Evolutionary conservation across 164 flowering plant genomes (phyloP).

Genomic region (Piper betle): DNA sequence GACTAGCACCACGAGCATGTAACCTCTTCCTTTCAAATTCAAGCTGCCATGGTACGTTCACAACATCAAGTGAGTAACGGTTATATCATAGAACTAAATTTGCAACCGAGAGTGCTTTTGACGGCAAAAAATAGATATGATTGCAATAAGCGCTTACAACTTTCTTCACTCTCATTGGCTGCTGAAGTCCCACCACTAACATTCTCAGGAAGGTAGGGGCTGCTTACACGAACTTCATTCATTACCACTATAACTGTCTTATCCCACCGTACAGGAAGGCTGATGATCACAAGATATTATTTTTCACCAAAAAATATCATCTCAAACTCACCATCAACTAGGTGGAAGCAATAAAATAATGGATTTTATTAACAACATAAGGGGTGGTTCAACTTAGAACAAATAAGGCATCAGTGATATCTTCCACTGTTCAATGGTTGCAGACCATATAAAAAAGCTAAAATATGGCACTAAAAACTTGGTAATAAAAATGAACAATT

Average conservation of each 20-base stretch:
- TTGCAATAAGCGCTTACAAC: constrained; percentile 40
- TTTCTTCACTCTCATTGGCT: constrained; percentile 88
- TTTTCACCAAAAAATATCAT: neutral
- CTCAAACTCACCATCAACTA: too few species aligned
- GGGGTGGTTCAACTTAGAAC: too few species aligned
- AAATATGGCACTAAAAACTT: too few species aligned
- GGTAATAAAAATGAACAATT: too few species aligned
- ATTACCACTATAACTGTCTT: constrained; percentile 75
- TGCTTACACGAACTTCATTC: constrained; percentile 85
- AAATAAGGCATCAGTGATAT: too few species aligned
- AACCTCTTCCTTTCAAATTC: constrained; percentile 74
- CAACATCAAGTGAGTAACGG: neutral
- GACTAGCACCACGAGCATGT: constrained; percentile 34
- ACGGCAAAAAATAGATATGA: neutral
- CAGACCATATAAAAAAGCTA: neutral
- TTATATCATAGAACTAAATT: neutral
- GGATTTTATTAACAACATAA: too few species aligned
- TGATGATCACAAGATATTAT: constrained; percentile 13
- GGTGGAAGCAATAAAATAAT: too few species aligned
- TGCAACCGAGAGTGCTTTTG: neutral
- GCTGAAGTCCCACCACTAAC: constrained; percentile 85
- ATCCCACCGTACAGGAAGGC: constrained; percentile 99
- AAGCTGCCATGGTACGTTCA: constrained; percentile 22
- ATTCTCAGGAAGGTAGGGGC: constrained; percentile 82
- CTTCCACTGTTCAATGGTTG: neutral